Evolutionary conservation across 495 filamentous ascomycete species (phyloP).

Genomic region (Arthonia radiata): DNA sequence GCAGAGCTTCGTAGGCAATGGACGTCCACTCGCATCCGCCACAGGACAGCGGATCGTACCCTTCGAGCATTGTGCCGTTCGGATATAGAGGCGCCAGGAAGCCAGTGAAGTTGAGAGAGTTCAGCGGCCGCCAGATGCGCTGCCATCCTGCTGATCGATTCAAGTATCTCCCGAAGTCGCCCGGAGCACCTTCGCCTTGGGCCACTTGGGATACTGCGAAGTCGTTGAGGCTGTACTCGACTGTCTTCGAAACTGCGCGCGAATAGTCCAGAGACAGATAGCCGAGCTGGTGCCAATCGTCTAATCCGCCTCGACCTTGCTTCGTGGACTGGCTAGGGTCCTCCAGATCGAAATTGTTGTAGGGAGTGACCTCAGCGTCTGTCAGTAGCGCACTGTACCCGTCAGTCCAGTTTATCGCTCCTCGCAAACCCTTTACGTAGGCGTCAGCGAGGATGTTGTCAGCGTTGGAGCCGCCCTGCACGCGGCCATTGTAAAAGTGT

Average conservation of each 20-base stretch:
- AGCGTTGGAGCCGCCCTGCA: constrained; percentile 48
- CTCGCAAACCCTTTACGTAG: constrained; percentile 44
- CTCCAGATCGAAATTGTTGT: constrained; percentile 32
- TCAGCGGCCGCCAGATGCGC: constrained; percentile 34
- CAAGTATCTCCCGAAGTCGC: constrained; percentile 34
- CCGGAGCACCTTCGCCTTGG: constrained; percentile 24
- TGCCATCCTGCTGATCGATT: constrained; percentile 42
- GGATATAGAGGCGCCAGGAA: constrained; percentile 36
- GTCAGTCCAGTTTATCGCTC: constrained; percentile 41
- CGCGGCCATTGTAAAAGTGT: constrained; percentile 44
- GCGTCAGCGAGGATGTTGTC: constrained; percentile 56
- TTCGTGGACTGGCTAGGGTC: constrained; percentile 38
- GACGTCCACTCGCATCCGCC: constrained; percentile 42
- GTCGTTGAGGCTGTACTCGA: constrained; percentile 26
- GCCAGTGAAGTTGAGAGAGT: constrained; percentile 25
- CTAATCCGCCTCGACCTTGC: constrained; percentile 43
- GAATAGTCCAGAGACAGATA: constrained; percentile 38
- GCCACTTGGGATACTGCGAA: constrained; percentile 20
- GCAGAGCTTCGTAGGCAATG: constrained; percentile 38
- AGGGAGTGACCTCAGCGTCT: constrained; percentile 37
- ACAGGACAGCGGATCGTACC: constrained; percentile 34
- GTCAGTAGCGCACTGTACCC: constrained; percentile 45
- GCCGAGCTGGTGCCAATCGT: constrained; percentile 38
- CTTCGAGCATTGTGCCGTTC: constrained; percentile 25
- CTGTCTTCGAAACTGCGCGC: constrained; percentile 36